These are phyloP conservation scores for Penicillium riverlandense DNA, from an alignment of 495 filamentous ascomycete species.

Conservation along the genomic window DNA sequence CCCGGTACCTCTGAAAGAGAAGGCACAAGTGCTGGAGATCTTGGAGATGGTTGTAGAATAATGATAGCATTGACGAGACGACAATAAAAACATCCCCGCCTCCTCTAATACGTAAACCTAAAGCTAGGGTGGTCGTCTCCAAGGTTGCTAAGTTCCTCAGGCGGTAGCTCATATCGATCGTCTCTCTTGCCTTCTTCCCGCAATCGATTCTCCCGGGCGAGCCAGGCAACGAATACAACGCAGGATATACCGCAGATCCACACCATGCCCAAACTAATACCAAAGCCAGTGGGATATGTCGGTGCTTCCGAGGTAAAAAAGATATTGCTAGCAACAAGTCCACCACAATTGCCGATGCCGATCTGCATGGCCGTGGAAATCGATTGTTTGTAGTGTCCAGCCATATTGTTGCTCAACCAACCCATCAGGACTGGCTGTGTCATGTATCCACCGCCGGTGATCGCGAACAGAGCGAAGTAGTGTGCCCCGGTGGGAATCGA, in stretches of 20 bases:
- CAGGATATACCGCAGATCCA: slow-evolving; percentile 41
- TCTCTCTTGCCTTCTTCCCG: slow-evolving; percentile 48
- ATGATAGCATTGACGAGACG: no score
- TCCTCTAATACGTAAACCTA: slow-evolving; percentile 39
- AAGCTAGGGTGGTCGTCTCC: slow-evolving; percentile 55
- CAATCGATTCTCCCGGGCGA: slow-evolving; percentile 47
- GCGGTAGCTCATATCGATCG: slow-evolving; percentile 29
- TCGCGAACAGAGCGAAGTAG: slow-evolving; percentile 46
- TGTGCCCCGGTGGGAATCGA: slow-evolving; percentile 27
- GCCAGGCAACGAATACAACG: slow-evolving; percentile 31
- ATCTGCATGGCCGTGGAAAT: slow-evolving; percentile 46
- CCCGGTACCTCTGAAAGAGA: slow-evolving; percentile 40
- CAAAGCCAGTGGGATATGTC: slow-evolving; percentile 42
- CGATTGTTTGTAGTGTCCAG: slow-evolving; percentile 52
- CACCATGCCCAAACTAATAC: slow-evolving; percentile 38
- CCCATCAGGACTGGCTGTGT: slow-evolving; percentile 38
- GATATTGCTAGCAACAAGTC: slow-evolving; percentile 47
- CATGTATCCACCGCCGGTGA: slow-evolving; percentile 40
- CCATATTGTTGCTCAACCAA: slow-evolving; percentile 50
- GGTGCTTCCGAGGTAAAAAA: slow-evolving; percentile 36
- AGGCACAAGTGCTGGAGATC: slow-evolving; percentile 49
- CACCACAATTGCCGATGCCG: slow-evolving; percentile 45
- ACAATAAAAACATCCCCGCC: no score
- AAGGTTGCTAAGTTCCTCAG: slow-evolving; percentile 46
- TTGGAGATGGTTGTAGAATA: slow-evolving; percentile 35